Evolutionary conservation across 305 asterid species (phyloP), one percentile per base, ranked within the genome.

Genomic region (Fraxinus angustifolia): DNA sequence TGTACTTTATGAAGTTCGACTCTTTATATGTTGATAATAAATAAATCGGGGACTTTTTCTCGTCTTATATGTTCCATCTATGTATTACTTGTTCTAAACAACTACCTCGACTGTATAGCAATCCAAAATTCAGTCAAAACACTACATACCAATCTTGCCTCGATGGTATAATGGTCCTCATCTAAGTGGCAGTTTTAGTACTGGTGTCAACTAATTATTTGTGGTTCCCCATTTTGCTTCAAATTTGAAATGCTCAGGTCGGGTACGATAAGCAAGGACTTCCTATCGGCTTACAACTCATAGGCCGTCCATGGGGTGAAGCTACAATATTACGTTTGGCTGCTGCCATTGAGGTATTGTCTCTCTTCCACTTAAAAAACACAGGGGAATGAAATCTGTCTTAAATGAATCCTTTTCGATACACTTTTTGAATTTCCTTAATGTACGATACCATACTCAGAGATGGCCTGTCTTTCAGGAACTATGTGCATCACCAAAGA

Each of bases 261-360:
- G 99, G 98, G 74, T 93, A 94, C 60, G 99, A 96, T 82, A 94
- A 92, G 88, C 92, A 94, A 85, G 98, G 99, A 78, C 98, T 96
- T 30, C 99, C 99, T 16, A 92, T 94, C 12, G 99, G 99, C 73
- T 83, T 96, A 48, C 99, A 96, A 85, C 84, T 96, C 83, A 90
- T 96, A 8, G 98, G 99, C 33, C 97, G 97, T 38, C 99, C 99
- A 23, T 94, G 99, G 99, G 85, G 93, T 80, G 99, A 94, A 88
- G 98, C 99, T 83, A 88, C 99, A 56, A 67, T 94, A 79, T 86
- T 94, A 84, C 98, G 91, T 79, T 87, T 96, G 84, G 98, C 98
- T 78, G 94, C 97, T 85, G 92, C 96, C 3, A 48, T 96, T 3
- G 96, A 94, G 98, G 99, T 96, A 84, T 36, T 82, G n/a, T 30